Conservation (phyloP, 1,139 yeast genomes). For the Saccharomyces hybrid region DNA sequence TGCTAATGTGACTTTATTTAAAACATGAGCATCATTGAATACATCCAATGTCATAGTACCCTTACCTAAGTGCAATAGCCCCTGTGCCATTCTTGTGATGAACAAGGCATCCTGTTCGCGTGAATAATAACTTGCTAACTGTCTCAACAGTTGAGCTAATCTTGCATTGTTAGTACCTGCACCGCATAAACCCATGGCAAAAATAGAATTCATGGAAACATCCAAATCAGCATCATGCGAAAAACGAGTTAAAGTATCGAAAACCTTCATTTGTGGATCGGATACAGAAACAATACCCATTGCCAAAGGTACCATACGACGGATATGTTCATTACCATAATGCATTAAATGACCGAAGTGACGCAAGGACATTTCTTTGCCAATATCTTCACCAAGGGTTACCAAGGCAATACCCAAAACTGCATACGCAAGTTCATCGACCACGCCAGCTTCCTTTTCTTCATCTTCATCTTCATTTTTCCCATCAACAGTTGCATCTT, state of each 20-base stretch:
- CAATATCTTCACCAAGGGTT: constrained; percentile 97
- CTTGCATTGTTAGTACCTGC: constrained; percentile 99
- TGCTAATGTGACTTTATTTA: constrained; percentile 86
- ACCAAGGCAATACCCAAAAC: constrained; percentile 91
- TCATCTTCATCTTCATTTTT: constrained; percentile 24
- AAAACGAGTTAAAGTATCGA: constrained; percentile 90
- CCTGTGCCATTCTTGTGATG: constrained; percentile 92
- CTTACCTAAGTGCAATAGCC: constrained; percentile 89
- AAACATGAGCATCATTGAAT: constrained; percentile 79
- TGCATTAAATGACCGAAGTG: constrained; percentile 98
- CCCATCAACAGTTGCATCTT: constrained; percentile 25
- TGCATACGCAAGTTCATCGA: constrained; percentile 70
- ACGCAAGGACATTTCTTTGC: constrained; percentile 94
- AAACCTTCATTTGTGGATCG: constrained; percentile 96
- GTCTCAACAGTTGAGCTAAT: constrained; percentile 89
- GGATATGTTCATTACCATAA: constrained; percentile 86
- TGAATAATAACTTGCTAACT: constrained; percentile 85
- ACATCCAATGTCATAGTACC: constrained; percentile 85
- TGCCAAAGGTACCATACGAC: constrained; percentile 94
- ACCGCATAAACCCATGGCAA: constrained; percentile 96
- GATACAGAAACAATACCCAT: constrained; percentile 93
- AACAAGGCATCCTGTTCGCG: constrained; percentile 88
- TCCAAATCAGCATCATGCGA: constrained; percentile 94
- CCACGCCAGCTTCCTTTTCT: constrained; percentile 40
- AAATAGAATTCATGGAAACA: constrained; percentile 91